These are phyloP conservation scores for Trapa bicornis DNA, from an alignment of 345 rosid genomes.

Conservation along the genomic window DNA sequence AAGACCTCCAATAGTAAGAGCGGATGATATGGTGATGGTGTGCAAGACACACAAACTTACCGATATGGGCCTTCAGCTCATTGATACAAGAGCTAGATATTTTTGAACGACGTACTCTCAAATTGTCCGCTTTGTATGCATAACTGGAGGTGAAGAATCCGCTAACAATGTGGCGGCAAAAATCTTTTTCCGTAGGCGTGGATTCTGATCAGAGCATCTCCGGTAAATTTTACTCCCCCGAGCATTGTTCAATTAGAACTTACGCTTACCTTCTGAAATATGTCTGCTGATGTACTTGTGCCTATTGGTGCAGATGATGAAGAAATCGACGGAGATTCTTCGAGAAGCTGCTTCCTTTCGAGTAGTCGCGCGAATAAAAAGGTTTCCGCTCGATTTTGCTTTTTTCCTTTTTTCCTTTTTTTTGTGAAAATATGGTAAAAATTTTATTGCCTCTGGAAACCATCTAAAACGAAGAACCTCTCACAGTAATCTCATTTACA, in stretches of 20 bases:
- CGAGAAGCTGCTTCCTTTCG: slow-evolving; percentile 24
- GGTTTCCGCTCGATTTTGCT: slow-evolving; percentile 15
- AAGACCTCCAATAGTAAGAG: no score
- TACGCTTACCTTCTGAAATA: background rate
- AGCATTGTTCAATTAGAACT: background rate
- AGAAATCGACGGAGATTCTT: slow-evolving; percentile 25
- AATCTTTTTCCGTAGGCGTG: slow-evolving; percentile 20
- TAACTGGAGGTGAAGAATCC: background rate
- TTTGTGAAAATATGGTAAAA: no score
- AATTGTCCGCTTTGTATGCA: background rate
- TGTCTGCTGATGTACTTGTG: background rate
- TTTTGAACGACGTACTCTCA: background rate
- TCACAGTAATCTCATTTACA: no score
- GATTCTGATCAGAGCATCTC: slow-evolving; percentile 69
- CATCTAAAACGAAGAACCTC: no score
- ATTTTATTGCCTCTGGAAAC: no score
- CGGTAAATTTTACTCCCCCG: slow-evolving; percentile 24
- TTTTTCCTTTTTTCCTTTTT: background rate
- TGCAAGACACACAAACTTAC: no score
- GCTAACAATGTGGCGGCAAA: slow-evolving; percentile 54
- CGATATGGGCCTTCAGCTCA: no score
- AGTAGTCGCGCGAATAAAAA: slow-evolving; percentile 22
- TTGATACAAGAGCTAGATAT: no score
- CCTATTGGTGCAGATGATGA: slow-evolving; percentile 36
- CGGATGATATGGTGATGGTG: no score